Conservation (phyloP, 352 stramenopile species). For the Plasmopara viticola region DNA sequence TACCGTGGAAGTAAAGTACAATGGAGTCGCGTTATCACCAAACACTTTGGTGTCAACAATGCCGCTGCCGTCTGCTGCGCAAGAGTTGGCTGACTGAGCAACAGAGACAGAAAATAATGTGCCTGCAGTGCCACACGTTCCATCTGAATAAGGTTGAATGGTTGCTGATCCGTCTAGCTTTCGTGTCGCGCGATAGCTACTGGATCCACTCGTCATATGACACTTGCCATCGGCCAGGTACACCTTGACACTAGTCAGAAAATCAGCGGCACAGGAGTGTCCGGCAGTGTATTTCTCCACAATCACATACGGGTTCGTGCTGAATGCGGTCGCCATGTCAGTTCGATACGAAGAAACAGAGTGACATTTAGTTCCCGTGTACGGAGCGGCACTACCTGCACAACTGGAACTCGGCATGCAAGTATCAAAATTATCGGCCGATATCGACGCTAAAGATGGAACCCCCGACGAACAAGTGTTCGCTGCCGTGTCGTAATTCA, state of each 20-base stretch:
- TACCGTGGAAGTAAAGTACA: constrained; percentile 1
- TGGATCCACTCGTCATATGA: constrained; percentile 2
- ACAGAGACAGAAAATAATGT: not conserved
- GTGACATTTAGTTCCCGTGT: no score
- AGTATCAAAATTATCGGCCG: no score
- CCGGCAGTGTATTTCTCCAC: constrained; percentile 6
- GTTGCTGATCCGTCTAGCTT: not conserved
- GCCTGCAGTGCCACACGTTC: not conserved
- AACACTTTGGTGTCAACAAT: not conserved
- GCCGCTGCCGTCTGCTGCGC: not conserved
- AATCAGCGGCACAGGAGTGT: constrained; percentile 2
- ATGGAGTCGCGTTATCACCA: not conserved
- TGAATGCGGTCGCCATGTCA: no score
- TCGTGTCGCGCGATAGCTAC: constrained; percentile 2
- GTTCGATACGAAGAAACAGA: no score
- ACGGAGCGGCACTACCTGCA: no score
- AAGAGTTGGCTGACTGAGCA: constrained; percentile 2
- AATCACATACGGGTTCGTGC: constrained; percentile 8
- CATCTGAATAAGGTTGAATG: constrained; percentile 1
- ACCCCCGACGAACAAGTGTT: no score
- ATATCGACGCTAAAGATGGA: no score
- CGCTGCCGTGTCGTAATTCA: no score
- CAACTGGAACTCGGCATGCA: no score
- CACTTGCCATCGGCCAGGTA: constrained; percentile 9
- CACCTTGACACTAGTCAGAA: constrained; percentile 1